Percentiles rank a stretch among this genome's conserved stretches.
Evolutionary conservation across 345 rosid species (phyloP).

Genomic region (Syzygium oleosum): DNA sequence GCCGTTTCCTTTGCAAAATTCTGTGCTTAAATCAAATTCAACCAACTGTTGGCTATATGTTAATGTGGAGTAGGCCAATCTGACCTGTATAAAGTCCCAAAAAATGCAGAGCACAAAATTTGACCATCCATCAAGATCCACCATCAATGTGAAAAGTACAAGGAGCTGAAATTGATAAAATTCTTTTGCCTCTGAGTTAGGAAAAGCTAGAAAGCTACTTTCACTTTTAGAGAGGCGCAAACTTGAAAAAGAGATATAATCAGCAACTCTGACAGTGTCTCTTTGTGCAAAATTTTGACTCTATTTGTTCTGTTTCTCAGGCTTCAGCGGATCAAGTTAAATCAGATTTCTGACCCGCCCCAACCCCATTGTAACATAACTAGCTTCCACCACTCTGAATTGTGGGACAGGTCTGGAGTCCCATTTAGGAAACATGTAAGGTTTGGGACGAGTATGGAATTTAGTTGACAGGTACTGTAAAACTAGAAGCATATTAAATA

Average conservation of each 20-base stretch:
- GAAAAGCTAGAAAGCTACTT: background rate
- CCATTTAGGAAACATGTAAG: background rate
- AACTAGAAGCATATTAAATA: background rate
- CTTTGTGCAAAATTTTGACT: background rate
- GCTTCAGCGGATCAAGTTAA: background rate
- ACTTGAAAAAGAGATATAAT: background rate
- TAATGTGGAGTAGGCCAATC: background rate
- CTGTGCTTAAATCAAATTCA: background rate
- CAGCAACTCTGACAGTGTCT: background rate
- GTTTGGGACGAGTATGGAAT: background rate
- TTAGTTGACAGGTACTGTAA: background rate
- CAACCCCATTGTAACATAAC: background rate
- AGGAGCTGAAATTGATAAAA: background rate
- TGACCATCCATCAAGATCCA: background rate
- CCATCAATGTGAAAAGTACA: background rate
- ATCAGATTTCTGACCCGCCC: background rate
- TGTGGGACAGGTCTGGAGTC: background rate
- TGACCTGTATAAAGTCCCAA: background rate
- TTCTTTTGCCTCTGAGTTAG: background rate
- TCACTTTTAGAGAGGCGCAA: background rate
- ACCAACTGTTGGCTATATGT: background rate
- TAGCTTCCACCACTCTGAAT: background rate
- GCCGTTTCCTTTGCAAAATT: background rate
- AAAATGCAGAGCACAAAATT: background rate
- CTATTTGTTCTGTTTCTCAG: background rate